Evolutionary conservation across 1,139 yeast genomes (phyloP).

Genomic region (Debaryomyces sp.): DNA sequence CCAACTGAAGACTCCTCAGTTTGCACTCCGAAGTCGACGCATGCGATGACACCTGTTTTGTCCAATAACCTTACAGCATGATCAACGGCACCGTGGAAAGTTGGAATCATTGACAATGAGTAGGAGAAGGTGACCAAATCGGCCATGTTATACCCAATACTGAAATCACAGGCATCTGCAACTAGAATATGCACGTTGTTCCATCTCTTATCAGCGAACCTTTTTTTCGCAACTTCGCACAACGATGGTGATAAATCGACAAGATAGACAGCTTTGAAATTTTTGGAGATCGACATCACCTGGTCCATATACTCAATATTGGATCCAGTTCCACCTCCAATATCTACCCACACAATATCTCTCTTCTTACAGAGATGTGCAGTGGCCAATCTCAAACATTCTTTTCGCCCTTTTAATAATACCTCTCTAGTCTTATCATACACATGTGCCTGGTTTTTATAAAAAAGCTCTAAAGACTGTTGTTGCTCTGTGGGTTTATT

Average conservation of each 20-base stretch:
- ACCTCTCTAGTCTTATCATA: slow-evolving; percentile 70
- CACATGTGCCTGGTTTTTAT: slow-evolving; percentile 73
- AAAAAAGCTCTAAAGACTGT: slow-evolving; percentile 68
- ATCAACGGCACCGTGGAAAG: slow-evolving; percentile 77
- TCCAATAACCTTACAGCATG: slow-evolving; percentile 58
- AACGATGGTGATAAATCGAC: slow-evolving; percentile 79
- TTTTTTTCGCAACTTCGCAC: slow-evolving; percentile 66
- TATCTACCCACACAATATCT: slow-evolving; percentile 75
- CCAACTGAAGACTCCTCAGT: slow-evolving; percentile 65
- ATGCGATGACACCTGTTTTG: slow-evolving; percentile 61
- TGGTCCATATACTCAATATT: slow-evolving; percentile 76
- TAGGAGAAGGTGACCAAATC: slow-evolving; percentile 78
- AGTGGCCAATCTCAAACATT: slow-evolving; percentile 60
- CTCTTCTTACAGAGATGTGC: slow-evolving; percentile 50
- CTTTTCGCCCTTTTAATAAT: slow-evolving; percentile 71
- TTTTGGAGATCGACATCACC: slow-evolving; percentile 48
- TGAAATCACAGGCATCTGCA: slow-evolving; percentile 76
- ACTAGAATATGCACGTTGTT: slow-evolving; percentile 67
- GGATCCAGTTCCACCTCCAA: slow-evolving; percentile 87
- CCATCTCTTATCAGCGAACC: slow-evolving; percentile 57
- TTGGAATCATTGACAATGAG: slow-evolving; percentile 83
- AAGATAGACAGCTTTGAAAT: slow-evolving; percentile 68
- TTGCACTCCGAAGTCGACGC: slow-evolving; percentile 83
- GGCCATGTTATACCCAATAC: slow-evolving; percentile 45
- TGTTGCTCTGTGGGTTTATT: slow-evolving; percentile 55